Conservation (phyloP, 192 early-diverging fungal genomes). For the Gonapodya sp. region DNA sequence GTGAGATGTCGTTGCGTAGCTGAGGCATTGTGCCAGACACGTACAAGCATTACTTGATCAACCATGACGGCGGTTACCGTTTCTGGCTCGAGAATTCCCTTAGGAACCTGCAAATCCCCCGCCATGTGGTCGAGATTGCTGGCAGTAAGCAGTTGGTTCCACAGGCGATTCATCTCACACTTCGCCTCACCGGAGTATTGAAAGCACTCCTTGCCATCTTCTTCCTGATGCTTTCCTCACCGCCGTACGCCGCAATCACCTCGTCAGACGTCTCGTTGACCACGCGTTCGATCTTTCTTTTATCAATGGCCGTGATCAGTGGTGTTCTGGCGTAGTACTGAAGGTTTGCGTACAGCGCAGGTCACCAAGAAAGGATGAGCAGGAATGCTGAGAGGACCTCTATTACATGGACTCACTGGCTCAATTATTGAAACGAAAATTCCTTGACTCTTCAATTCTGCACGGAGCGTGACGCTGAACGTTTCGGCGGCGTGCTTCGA, state of each 20-base stretch:
- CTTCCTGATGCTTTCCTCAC: background rate
- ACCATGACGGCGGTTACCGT: background rate
- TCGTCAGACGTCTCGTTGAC: background rate
- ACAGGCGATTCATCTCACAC: no score
- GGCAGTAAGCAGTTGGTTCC: background rate
- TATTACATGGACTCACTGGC: background rate
- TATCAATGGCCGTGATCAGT: background rate
- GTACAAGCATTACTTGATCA: background rate
- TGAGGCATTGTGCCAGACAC: background rate
- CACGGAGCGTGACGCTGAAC: background rate
- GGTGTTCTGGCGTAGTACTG: slow-evolving; percentile 7
- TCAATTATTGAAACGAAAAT: background rate
- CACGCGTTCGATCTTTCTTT: slow-evolving; percentile 1
- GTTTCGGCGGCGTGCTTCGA: slow-evolving; percentile 7
- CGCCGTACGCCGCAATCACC: slow-evolving; percentile 2
- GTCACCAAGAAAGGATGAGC: no score
- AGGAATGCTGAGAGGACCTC: background rate
- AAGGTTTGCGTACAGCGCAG: no score
- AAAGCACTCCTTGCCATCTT: slow-evolving; percentile 1
- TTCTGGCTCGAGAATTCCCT: background rate
- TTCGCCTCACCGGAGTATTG: background rate
- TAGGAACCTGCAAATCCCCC: background rate
- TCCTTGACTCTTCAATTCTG: background rate
- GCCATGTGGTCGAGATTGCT: background rate
- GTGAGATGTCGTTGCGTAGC: no score